Evolutionary conservation across 495 filamentous ascomycete species (phyloP).

Genomic region (Neurospora tetrasperma): DNA sequence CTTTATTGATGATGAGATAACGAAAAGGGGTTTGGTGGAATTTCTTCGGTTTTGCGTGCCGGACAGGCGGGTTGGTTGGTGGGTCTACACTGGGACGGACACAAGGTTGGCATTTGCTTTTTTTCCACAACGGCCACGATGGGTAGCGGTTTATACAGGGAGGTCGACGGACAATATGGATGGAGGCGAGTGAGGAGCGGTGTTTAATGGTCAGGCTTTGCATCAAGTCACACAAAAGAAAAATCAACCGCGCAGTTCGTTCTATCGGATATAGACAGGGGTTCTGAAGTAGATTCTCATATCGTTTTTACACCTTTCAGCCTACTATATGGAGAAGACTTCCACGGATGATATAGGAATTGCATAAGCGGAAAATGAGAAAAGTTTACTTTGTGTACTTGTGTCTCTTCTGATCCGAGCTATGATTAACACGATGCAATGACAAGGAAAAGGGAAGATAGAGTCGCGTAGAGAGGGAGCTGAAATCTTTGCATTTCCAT

Average conservation of each 20-base stretch:
- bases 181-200: background rate
- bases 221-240: background rate
- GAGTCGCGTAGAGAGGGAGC: background rate
- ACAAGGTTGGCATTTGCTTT: background rate
- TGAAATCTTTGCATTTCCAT: background rate
- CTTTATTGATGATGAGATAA: constrained; percentile 7
- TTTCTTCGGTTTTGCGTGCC: background rate
- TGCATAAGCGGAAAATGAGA: background rate
- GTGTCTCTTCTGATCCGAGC: background rate
- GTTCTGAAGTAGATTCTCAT: background rate
- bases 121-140: background rate
- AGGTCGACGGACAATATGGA: background rate
- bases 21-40: background rate
- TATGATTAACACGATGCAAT: background rate
- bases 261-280: background rate
- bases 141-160: background rate
- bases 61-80: background rate
- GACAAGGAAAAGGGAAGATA: background rate
- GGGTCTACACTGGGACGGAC: background rate
- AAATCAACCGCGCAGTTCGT: background rate
- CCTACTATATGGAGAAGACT: background rate
- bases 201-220: background rate
- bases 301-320: background rate
- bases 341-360: background rate
- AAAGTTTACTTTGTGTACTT: background rate